phyloP scores from a whole-genome alignment of 148 eudicot genomes.

The Persicaria maculosa region DNA sequence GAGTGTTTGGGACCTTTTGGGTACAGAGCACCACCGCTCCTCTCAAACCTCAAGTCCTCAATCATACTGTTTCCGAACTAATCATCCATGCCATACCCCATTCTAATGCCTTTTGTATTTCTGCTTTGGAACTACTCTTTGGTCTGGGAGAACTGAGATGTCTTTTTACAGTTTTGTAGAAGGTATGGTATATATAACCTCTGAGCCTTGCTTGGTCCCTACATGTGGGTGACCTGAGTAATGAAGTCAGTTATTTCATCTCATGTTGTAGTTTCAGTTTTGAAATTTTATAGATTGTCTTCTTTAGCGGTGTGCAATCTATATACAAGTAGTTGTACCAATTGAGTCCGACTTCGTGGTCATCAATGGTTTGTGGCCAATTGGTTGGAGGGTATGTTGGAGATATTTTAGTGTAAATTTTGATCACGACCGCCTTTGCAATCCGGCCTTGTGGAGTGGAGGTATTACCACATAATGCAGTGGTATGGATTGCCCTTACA shows the following conservation, averaged over 20 bases:
- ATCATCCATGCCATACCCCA: neutral
- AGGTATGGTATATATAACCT: neutral
- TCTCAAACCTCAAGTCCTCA: neutral
- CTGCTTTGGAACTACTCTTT: neutral
- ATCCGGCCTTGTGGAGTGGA: too few relatives aligned
- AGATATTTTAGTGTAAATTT: too few relatives aligned
- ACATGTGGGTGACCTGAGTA: neutral
- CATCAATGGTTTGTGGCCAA: neutral
- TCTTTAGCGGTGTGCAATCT: neutral
- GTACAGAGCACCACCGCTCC: neutral
- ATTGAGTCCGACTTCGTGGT: neutral
- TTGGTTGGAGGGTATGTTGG: neutral
- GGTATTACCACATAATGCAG: too few relatives aligned
- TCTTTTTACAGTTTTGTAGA: constrained; percentile 5
- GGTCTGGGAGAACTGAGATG: neutral
- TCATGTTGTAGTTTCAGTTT: neutral
- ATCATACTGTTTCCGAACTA: neutral
- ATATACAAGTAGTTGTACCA: neutral
- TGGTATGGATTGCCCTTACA: too few relatives aligned
- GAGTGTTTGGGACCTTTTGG: constrained; percentile 16
- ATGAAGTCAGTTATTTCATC: neutral
- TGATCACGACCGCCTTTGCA: too few relatives aligned
- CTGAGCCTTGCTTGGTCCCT: neutral
- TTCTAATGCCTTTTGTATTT: neutral
- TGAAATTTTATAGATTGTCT: neutral